A percentile compares a stretch with the other conserved stretches of the same genome.
These are phyloP conservation scores for Candida nonsorbophila DNA, from an alignment of 805 yeast species.

Conservation along the genomic window DNA sequence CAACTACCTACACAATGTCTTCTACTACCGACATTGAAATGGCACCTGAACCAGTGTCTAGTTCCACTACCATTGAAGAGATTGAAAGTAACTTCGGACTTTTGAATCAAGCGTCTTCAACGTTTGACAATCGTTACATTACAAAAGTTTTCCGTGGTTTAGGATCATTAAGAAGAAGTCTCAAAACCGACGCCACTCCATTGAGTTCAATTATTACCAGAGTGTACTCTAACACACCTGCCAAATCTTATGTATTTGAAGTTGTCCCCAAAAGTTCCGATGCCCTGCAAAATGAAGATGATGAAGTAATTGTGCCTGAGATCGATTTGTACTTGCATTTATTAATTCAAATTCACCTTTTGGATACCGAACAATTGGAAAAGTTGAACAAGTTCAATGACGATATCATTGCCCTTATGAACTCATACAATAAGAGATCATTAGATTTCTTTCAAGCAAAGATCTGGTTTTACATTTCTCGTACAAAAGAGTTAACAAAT, in stretches of 20 bases:
- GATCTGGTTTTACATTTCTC: slow-evolving; percentile 85
- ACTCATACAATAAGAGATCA: slow-evolving; percentile 70
- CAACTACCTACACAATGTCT: too few species aligned
- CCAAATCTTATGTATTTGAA: slow-evolving; percentile 15
- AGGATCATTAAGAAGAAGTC: slow-evolving; percentile 63
- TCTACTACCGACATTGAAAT: too few species aligned
- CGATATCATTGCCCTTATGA: slow-evolving; percentile 48
- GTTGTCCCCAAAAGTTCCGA: slow-evolving; percentile 1
- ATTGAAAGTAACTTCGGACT: slow-evolving; percentile 41
- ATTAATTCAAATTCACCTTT: slow-evolving; percentile 68
- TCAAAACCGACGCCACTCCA: slow-evolving; percentile 35
- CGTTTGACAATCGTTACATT: slow-evolving; percentile 82
- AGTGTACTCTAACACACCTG: slow-evolving; percentile 49
- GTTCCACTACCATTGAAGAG: slow-evolving; percentile 11
- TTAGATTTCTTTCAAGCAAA: slow-evolving; percentile 85
- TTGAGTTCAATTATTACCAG: slow-evolving; percentile 50
- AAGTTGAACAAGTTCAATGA: slow-evolving; percentile 51
- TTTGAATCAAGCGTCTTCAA: slow-evolving; percentile 57
- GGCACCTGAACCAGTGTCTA: too few species aligned
- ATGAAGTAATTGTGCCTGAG: slow-evolving; percentile 56
- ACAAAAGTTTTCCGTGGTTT: slow-evolving; percentile 82
- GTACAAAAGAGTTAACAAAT: slow-evolving; percentile 62
- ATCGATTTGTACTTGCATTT: slow-evolving; percentile 75
- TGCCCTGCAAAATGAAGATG: slow-evolving; percentile 16
- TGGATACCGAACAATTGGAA: slow-evolving; percentile 52